Percentiles rank a stretch among this genome's conserved stretches.
Evolutionary conservation across 305 asterid genomes (phyloP).

Genomic region (Fraxinus dipetala): DNA sequence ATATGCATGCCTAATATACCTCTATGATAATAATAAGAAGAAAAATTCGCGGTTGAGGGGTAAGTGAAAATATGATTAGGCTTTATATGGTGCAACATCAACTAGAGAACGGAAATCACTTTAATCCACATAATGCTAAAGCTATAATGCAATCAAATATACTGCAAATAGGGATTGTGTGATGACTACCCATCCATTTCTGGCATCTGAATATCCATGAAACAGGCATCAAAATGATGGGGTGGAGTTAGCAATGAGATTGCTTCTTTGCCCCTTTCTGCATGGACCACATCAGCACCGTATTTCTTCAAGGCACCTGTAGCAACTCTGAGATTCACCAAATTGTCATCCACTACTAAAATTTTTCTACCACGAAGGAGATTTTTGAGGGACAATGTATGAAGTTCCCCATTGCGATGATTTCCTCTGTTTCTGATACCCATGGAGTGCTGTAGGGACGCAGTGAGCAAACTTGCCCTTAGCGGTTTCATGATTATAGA

Average conservation of each 20-base stretch:
- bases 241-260: constrained; percentile 68
- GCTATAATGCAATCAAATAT: background rate
- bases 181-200: constrained; percentile 87
- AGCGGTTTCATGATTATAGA: constrained; percentile 67
- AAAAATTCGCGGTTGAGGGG: background rate
- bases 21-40: background rate
- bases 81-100: background rate
- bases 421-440: constrained; percentile 57
- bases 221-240: constrained; percentile 87
- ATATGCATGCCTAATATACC: background rate
- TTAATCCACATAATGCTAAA: background rate
- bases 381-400: constrained; percentile 45
- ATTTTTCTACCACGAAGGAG: constrained; percentile 79
- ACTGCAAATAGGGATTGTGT: background rate
- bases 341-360: constrained; percentile 85
- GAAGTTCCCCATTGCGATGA: constrained; percentile 48
- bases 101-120: background rate
- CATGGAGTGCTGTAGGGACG: constrained; percentile 77
- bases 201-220: constrained; percentile 99
- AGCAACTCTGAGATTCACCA: constrained; percentile 85
- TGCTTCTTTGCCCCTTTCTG: constrained; percentile 73
- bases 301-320: constrained; percentile 80
- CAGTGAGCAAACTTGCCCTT: constrained; percentile 82
- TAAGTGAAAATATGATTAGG: background rate
- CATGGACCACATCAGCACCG: constrained; percentile 89